Conservation (phyloP, 345 rosid species). For the Aquilaria sinensis region DNA sequence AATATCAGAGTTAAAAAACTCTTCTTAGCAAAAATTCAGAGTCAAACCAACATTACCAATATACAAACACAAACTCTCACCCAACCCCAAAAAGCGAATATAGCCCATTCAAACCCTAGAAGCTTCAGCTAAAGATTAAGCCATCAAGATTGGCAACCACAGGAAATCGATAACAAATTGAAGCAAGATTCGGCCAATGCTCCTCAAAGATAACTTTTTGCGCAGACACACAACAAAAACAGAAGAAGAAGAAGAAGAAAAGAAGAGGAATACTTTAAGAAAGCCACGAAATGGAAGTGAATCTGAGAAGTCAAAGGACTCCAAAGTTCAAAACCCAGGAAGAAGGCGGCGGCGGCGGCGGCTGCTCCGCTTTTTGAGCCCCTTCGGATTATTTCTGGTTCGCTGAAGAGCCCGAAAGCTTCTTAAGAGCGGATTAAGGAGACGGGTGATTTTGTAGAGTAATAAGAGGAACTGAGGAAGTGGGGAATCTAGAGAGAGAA, state of each 20-base stretch:
- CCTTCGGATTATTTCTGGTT: background rate
- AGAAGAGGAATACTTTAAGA: conserved; percentile 11
- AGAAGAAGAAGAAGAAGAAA: conserved; percentile 4
- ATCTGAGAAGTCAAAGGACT: conserved; percentile 12
- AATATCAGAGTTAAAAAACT: conserved; percentile 12
- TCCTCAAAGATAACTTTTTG: conserved; percentile 12
- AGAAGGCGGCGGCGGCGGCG: background rate
- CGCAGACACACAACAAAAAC: conserved; percentile 3
- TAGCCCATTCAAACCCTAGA: conserved; percentile 4
- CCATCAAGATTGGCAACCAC: conserved; percentile 6
- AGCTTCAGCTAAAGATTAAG: conserved; percentile 10
- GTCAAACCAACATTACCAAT: conserved; percentile 11
- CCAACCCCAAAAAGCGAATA: too few relatives aligned
- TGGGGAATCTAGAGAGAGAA: background rate
- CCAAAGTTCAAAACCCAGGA: conserved; percentile 6
- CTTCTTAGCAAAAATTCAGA: conserved; percentile 15
- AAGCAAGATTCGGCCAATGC: conserved; percentile 12
- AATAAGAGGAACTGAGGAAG: background rate
- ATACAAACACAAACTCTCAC: background rate
- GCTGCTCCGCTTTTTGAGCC: conserved; percentile 11
- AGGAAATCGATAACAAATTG: background rate
- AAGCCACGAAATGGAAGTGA: conserved; percentile 15
- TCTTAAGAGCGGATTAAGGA: background rate
- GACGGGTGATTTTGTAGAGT: background rate
- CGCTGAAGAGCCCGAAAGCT: conserved; percentile 1